Evolutionary conservation across 208 protist species (phyloP).

Genomic region (Leishmania martiniquensis): DNA sequence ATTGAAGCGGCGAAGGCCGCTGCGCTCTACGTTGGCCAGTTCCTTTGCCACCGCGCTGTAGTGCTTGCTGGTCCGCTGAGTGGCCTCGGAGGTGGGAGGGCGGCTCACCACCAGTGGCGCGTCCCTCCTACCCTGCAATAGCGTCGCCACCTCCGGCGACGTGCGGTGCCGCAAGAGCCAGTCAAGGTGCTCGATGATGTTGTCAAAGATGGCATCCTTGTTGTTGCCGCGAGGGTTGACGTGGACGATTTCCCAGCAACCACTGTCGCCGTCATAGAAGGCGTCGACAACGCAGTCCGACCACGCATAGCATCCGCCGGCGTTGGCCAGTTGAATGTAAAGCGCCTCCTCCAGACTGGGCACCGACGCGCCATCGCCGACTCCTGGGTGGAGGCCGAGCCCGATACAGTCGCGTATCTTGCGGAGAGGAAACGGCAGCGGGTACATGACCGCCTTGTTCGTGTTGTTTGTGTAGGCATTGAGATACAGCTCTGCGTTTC

Average conservation of each 20-base stretch:
- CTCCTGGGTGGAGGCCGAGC: conserved; percentile 33
- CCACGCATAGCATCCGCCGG: conserved; percentile 80
- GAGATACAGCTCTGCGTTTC: conserved; percentile 41
- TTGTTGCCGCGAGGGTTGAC: conserved; percentile 53
- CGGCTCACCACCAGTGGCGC: conserved; percentile 15
- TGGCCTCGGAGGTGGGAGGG: conserved; percentile 17
- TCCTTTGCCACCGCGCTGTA: conserved; percentile 60
- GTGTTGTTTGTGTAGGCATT: conserved; percentile 53
- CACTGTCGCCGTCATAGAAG: conserved; percentile 54
- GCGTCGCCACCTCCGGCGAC: conserved; percentile 7
- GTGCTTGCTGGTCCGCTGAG: conserved; percentile 52
- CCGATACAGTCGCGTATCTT: conserved; percentile 68
- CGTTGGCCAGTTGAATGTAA: conserved; percentile 77
- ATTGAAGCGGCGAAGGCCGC: conserved; percentile 67
- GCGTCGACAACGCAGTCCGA: conserved; percentile 81
- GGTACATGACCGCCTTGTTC: conserved; percentile 40
- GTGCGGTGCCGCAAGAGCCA: conserved; percentile 43
- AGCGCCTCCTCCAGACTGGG: conserved; percentile 50
- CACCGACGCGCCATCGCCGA: neutral
- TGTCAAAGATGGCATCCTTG: conserved; percentile 67
- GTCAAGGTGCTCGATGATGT: conserved; percentile 62
- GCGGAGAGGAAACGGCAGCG: conserved; percentile 63
- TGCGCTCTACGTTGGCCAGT: conserved; percentile 43
- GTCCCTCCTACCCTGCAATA: conserved; percentile 21
- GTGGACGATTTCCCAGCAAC: conserved; percentile 69